A percentile compares a stretch with the other conserved stretches of the same genome.
phyloP scores from a whole-genome alignment of 495 filamentous ascomycete genomes.

The Penicillium bialowiezense region DNA sequence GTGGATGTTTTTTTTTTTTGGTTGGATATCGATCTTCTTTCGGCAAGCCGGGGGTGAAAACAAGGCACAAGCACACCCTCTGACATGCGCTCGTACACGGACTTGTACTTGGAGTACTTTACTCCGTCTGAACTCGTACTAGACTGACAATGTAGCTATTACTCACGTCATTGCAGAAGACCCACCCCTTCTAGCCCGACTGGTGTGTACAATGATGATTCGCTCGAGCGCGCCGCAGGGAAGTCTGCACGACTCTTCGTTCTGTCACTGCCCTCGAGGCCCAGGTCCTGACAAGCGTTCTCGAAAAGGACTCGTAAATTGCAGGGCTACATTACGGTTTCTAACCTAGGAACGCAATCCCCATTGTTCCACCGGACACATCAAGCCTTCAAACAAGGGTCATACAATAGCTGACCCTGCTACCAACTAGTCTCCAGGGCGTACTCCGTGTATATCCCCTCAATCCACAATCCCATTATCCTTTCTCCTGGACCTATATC shows the following conservation, averaged over 20 bases:
- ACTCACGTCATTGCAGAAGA: conserved; percentile 21
- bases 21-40: too few relatives aligned
- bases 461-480: neutral
- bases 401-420: neutral
- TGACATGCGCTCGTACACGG: neutral
- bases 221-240: conserved; percentile 24
- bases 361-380: neutral
- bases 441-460: neutral
- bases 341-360: neutral
- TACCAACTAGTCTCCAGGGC: neutral
- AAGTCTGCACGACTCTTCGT: conserved; percentile 23
- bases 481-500: too few relatives aligned
- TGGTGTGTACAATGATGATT: conserved; percentile 42
- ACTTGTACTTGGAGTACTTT: too few relatives aligned
- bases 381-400: neutral
- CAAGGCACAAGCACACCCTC: too few relatives aligned
- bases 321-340: too few relatives aligned
- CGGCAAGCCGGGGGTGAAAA: too few relatives aligned
- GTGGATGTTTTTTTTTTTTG: too few relatives aligned
- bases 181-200: conserved; percentile 23
- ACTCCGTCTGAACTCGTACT: too few relatives aligned
- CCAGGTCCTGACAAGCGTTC: too few relatives aligned
- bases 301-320: neutral
- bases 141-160: too few relatives aligned
- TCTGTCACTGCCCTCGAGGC: conserved; percentile 19